Conservation (phyloP, 2,329 filamentous ascomycete species). For the Aureobasidium subglaciale region DNA sequence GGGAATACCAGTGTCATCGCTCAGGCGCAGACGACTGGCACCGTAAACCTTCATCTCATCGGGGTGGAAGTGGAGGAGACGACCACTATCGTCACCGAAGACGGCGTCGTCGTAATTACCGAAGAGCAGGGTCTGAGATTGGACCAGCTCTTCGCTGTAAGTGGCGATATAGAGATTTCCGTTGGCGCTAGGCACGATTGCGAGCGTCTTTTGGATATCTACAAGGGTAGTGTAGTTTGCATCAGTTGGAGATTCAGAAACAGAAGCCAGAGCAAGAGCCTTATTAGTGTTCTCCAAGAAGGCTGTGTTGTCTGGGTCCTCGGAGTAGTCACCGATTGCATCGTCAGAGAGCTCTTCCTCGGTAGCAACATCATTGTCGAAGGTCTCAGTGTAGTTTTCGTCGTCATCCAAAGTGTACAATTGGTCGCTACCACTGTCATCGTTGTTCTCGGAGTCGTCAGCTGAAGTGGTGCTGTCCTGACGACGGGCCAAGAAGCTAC, state of each 20-base stretch:
- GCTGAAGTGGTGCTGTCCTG: conserved; percentile 2
- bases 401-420: not conserved
- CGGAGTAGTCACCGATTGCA: not conserved
- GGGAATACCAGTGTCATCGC: not conserved
- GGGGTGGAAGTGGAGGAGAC: not conserved
- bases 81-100: not conserved
- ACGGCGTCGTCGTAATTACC: not conserved
- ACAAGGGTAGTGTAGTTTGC: not conserved
- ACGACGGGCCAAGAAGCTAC: not conserved
- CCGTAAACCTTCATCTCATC: conserved; percentile 9
- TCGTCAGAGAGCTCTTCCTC: not conserved
- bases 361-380: not conserved
- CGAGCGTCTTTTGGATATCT: not conserved
- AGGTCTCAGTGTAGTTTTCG: not conserved
- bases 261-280: not conserved
- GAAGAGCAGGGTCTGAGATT: not conserved
- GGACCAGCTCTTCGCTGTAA: not conserved
- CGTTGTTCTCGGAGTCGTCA: not conserved
- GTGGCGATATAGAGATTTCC: conserved; percentile 1
- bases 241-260: not conserved
- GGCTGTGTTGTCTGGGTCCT: not conserved
- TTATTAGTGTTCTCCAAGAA: not conserved
- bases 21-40: conserved; percentile 1
- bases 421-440: not conserved
- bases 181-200: not conserved